A percentile compares a stretch with the other conserved stretches of the same genome.
Conservation (phyloP, 345 rosid species). For the Zanthoxylum bungeanum region DNA sequence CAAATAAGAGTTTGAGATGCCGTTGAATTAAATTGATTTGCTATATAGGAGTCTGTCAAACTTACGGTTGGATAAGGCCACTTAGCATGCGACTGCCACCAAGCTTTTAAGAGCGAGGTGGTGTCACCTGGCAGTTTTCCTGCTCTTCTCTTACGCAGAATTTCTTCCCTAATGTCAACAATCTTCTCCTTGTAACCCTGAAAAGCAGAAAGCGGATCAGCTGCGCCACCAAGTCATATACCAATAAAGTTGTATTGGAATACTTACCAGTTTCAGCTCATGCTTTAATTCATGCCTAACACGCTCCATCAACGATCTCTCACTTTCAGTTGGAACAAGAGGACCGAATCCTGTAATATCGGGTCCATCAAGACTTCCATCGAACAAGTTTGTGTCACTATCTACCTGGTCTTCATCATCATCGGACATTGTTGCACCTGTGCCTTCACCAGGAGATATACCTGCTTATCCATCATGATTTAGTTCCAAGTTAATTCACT, state of each 20-base stretch:
- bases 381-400: conserved; percentile 54
- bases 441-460: conserved; percentile 75
- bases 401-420: conserved; percentile 78
- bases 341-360: conserved; percentile 84
- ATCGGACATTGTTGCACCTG: conserved; percentile 88
- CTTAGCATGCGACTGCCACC: conserved; percentile 88
- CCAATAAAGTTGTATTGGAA: conserved; percentile 7
- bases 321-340: conserved; percentile 73
- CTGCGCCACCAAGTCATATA: not conserved
- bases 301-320: conserved; percentile 87
- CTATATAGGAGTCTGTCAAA: not conserved
- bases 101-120: conserved; percentile 66
- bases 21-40: not conserved
- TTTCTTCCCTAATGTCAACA: conserved; percentile 84
- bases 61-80: conserved; percentile 96
- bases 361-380: conserved; percentile 44
- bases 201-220: conserved; percentile 14
- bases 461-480: conserved; percentile 37
- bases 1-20: not conserved
- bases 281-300: conserved; percentile 84
- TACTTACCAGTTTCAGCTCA: conserved; percentile 74
- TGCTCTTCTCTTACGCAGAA: conserved; percentile 83
- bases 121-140: conserved; percentile 93
- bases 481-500: conserved; percentile 9
- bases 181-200: conserved; percentile 88